phyloP scores from a whole-genome alignment of 2,329 filamentous ascomycete genomes.

The Fusarium ramigenum region DNA sequence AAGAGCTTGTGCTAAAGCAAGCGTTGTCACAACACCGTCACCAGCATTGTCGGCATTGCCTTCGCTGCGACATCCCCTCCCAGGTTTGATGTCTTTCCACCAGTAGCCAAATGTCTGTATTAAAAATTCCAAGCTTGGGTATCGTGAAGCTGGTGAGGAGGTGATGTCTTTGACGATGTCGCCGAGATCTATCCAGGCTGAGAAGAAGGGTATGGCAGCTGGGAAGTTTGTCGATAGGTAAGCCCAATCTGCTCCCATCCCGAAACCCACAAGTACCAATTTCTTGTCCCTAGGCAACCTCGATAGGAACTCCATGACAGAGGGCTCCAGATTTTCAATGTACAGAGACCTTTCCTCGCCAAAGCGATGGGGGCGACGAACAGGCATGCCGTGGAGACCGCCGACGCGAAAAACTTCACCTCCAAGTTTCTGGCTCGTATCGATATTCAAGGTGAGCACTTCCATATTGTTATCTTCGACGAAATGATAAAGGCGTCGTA shows the following conservation, averaged over 20 bases:
- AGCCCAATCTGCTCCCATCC: constrained; percentile 25
- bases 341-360: background rate
- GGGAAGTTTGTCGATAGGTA: constrained; percentile 12
- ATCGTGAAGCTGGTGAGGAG: background rate
- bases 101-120: constrained; percentile 7
- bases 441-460: constrained; percentile 10
- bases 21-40: constrained; percentile 22
- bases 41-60: constrained; percentile 26
- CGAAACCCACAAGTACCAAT: constrained; percentile 5
- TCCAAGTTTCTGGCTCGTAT: background rate
- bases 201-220: constrained; percentile 9
- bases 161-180: constrained; percentile 21
- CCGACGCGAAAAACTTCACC: background rate
- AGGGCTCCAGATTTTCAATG: background rate
- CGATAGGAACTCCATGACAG: constrained; percentile 10
- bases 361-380: constrained; percentile 20
- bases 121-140: background rate
- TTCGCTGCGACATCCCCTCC: background rate
- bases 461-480: background rate
- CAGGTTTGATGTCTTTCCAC: constrained; percentile 2
- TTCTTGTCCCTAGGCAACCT: background rate
- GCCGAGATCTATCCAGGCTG: constrained; percentile 19
- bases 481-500: constrained; percentile 1
- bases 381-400: background rate
- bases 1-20: constrained; percentile 9